Evolutionary conservation across 2,329 filamentous ascomycete species (phyloP), one percentile per base, ranked within the genome.

Genomic region (Clonostachys byssicola): DNA sequence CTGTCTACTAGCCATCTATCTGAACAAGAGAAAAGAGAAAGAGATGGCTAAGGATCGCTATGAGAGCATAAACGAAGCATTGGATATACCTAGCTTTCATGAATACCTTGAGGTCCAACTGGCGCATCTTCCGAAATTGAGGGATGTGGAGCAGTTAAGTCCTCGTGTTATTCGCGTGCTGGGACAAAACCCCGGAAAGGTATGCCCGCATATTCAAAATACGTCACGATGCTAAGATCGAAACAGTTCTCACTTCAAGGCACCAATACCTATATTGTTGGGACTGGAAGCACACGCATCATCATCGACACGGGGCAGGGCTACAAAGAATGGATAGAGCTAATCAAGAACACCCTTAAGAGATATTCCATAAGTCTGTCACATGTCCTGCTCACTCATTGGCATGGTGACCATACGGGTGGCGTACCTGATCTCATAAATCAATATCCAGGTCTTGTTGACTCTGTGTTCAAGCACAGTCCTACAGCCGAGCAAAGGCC

Each of bases 181-280:
- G 2, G 72, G 71, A 0, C 64, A 68, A 43, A 75, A 75, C 46
- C 52, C 69, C 1, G 71, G 71, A 17, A 70, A 71, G 57, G 65
- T 68, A 55, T 20, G 18, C 18, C 18, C 18, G 18, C 18, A 20
- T 20, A 4, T 20, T 20, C 18, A 20, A 20, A 20, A 20, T 20
- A 47, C 52, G 35, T 20, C 14, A 40, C 7, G 16, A 20, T 18
- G 36, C 36, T 13, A 12, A 34, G 9, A 42, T 34, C 12, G 35
- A 13, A 38, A 36, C 36, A 90, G 77, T 72, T 71, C 49, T 65
- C 70, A 16, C 56, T 72, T n/a, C 68, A 75, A 71, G 77, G 85
- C 47, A 89, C 88, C 51, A 91, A 92, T 61, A 91, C 88, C 16
- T 92, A 91, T 60, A 75, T 92, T 36, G 61, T 92, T 48, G 88